Base-by-base conservation (phyloP, 352 stramenopile genomes). In the Phytophthora podocarpi region DNA sequence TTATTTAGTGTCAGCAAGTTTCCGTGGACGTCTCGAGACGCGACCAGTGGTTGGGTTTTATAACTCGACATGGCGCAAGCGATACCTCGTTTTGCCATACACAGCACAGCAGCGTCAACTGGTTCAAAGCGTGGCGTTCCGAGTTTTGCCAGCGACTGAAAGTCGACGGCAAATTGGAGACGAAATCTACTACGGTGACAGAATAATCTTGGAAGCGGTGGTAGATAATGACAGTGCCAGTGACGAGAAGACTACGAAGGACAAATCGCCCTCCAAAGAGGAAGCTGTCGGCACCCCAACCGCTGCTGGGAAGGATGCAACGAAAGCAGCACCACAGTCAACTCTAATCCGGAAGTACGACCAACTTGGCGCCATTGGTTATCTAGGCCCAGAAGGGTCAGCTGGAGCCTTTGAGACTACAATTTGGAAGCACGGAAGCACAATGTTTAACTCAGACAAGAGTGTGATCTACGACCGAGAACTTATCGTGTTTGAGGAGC, bases 361-460 rank as follows among this genome's bases (percentile, higher is more conserved):
- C 31, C 83, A 91, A 45, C 69, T 95, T 27, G 84, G 84, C 9
- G 84, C 84, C 5, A 87, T 71, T 42, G 86, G 86, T 2, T 95
- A 95, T 56, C 59, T 95, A 13, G 86, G 86, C n/a, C 82, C 81
- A 0, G 86, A 95, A 60, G 86, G 86, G 2, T 78, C 68, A 31
- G 86, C 83, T 21, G 86, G 86, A 3, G 49, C 70, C 1, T 93
- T 93, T 49, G 78, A 93, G 52, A 93, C 84, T n/a, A 86, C 81
- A 5, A 89, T 95, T 30, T 95, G 84, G 84, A 90, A 91, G 36
- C 77, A 92, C 39, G 84, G 84, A 18, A 91, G 75, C 23, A 87
- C 76, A 7, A 87, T 91, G 56, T 92, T 95, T 52, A 95, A 95
- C 42, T 90, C 82, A 6, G 84, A 93, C 30, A 81, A 86, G 18